Evolutionary conservation across 495 filamentous ascomycete genomes (phyloP).

Genomic region (Neurospora sp.): DNA sequence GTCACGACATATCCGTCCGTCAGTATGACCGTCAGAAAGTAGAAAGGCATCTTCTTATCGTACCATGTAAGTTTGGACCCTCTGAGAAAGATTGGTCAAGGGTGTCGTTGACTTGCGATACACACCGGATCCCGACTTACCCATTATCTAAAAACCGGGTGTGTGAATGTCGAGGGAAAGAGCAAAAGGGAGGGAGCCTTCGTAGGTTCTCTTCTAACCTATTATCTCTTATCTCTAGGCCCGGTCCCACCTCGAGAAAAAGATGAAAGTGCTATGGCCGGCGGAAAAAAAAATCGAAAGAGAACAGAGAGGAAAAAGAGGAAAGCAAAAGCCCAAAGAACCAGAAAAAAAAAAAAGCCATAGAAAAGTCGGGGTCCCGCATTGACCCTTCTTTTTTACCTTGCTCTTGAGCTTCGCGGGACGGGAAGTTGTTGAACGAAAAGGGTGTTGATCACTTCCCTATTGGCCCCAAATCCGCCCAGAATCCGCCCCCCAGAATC

Average conservation of each 20-base stretch:
- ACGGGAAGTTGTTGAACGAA: background rate
- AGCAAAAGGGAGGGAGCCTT: background rate
- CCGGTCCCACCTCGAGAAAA: no score
- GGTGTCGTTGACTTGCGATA: background rate
- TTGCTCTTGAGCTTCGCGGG: no score
- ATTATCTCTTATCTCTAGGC: background rate
- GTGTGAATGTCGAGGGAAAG: background rate
- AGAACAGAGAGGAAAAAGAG: background rate
- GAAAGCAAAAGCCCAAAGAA: background rate
- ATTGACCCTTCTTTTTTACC: background rate
- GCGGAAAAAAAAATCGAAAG: background rate
- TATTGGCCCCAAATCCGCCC: background rate
- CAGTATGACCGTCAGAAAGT: background rate
- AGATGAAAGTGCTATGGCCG: background rate
- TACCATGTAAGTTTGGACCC: background rate
- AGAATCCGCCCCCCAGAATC: background rate
- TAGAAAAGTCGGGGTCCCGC: background rate
- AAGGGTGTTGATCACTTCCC: background rate
- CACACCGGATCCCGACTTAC: background rate
- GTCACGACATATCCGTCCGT: background rate
- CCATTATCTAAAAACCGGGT: background rate
- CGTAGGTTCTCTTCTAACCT: background rate
- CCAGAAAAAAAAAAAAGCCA: background rate
- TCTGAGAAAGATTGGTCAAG: background rate
- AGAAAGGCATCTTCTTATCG: background rate